A percentile compares a stretch with the other conserved stretches of the same genome.
These are phyloP conservation scores for Phycomyces nitens DNA, from an alignment of 192 early-diverging fungal species.

Conservation along the genomic window DNA sequence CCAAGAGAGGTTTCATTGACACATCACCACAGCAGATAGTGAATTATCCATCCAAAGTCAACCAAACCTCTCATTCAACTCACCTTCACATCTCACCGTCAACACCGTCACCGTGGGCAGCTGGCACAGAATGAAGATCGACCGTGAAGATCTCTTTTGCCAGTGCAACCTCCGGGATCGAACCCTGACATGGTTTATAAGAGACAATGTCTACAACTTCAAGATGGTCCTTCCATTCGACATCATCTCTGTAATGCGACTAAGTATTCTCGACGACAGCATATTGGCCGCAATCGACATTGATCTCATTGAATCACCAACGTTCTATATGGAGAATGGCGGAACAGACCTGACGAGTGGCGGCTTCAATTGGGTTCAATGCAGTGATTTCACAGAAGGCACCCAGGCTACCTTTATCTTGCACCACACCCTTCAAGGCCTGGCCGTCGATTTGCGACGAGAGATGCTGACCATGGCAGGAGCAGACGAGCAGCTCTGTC, in stretches of 20 bases:
- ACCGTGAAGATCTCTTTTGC: slow-evolving; percentile 52
- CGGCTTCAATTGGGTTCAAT: slow-evolving; percentile 47
- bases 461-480: slow-evolving; percentile 25
- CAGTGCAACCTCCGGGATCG: slow-evolving; percentile 46
- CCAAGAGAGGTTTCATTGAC: background rate
- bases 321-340: slow-evolving; percentile 58
- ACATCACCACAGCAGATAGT: slow-evolving; percentile 10
- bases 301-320: slow-evolving; percentile 48
- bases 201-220: slow-evolving; percentile 52
- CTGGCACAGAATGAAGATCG: slow-evolving; percentile 60
- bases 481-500: slow-evolving; percentile 19
- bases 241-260: slow-evolving; percentile 43
- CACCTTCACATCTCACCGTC: slow-evolving; percentile 23
- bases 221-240: slow-evolving; percentile 59
- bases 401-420: slow-evolving; percentile 53
- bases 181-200: slow-evolving; percentile 55
- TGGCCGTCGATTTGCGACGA: slow-evolving; percentile 24
- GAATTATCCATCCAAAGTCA: background rate
- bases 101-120: slow-evolving; percentile 57
- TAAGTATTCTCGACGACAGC: slow-evolving; percentile 37
- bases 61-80: background rate
- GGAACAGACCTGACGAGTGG: background rate
- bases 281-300: slow-evolving; percentile 50
- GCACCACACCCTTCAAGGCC: slow-evolving; percentile 51
- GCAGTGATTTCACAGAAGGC: slow-evolving; percentile 64